Conservation (phyloP, 495 filamentous ascomycete species). For the Aspergillus incahuasiensis region DNA sequence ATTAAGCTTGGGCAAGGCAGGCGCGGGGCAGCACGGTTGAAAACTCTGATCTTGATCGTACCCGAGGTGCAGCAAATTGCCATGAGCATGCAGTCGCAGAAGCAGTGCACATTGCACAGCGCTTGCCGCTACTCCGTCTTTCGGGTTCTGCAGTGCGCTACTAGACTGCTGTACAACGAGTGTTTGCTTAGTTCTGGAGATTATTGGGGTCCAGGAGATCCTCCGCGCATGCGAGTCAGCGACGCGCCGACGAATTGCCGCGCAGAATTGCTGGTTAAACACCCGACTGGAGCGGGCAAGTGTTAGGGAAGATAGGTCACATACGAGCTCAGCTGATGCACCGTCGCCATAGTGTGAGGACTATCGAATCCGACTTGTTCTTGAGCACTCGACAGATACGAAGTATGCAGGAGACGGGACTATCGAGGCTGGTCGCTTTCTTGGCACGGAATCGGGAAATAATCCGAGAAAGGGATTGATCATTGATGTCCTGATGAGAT, state of each 20-base stretch:
- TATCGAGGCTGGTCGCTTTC: background rate
- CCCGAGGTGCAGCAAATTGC: background rate
- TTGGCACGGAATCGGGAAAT: background rate
- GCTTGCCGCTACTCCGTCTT: background rate
- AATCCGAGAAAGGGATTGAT: background rate
- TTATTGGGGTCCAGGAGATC: background rate
- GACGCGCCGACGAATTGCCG: background rate
- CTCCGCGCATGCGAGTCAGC: background rate
- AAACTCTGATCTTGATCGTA: conserved; percentile 1
- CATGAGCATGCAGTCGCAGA: background rate
- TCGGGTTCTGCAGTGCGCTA: background rate
- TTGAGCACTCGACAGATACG: background rate
- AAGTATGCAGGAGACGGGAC: background rate
- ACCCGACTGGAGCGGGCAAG: background rate
- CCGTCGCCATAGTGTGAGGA: background rate
- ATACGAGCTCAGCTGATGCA: conserved; percentile 3
- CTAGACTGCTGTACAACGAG: background rate
- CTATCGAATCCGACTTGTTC: background rate
- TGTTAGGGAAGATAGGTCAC: background rate
- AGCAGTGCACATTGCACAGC: background rate
- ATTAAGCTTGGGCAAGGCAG: background rate
- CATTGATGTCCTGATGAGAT: conserved; percentile 8
- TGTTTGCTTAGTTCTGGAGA: background rate
- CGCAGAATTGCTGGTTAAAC: conserved; percentile 1
- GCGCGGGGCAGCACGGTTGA: background rate